A percentile compares a stretch with the other conserved stretches of the same genome.
Conservation (phyloP, 2,329 filamentous ascomycete species). For the Coniella vitis region DNA sequence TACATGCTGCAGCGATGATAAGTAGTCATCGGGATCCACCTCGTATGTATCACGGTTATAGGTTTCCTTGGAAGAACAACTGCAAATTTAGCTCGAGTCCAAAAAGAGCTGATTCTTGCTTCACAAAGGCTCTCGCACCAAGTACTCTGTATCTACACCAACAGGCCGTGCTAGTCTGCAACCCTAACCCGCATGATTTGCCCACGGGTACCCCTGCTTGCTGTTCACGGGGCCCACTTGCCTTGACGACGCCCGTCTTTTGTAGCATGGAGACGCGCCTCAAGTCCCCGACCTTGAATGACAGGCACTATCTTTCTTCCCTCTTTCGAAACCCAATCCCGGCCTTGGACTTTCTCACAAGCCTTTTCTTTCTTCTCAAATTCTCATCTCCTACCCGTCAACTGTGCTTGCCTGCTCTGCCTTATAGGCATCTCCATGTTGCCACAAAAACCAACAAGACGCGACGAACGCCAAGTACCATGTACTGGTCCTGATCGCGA, state of each 20-base stretch:
- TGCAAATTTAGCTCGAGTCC: too few relatives aligned
- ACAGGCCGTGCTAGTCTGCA: background rate
- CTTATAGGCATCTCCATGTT: background rate
- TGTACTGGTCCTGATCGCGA: background rate
- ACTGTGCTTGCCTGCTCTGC: too few relatives aligned
- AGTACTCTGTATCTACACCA: too few relatives aligned
- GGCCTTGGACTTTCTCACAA: background rate
- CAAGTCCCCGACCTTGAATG: background rate
- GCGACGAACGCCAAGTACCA: background rate
- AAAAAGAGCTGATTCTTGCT: too few relatives aligned
- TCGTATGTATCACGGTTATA: too few relatives aligned
- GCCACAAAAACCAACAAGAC: background rate
- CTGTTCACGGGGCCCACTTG: background rate
- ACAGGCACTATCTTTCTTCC: background rate
- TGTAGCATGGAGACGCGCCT: background rate
- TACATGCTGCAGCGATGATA: too few relatives aligned
- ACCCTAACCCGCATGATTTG: background rate
- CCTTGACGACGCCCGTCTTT: background rate
- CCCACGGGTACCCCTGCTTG: background rate
- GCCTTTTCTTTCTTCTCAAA: background rate
- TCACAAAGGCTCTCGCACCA: too few relatives aligned
- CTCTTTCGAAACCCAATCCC: background rate
- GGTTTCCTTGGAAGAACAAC: too few relatives aligned
- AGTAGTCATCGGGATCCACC: too few relatives aligned
- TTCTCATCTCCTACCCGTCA: background rate